Base-by-base conservation (phyloP, 495 filamentous ascomycete genomes). In the Daldinia concentrica region DNA sequence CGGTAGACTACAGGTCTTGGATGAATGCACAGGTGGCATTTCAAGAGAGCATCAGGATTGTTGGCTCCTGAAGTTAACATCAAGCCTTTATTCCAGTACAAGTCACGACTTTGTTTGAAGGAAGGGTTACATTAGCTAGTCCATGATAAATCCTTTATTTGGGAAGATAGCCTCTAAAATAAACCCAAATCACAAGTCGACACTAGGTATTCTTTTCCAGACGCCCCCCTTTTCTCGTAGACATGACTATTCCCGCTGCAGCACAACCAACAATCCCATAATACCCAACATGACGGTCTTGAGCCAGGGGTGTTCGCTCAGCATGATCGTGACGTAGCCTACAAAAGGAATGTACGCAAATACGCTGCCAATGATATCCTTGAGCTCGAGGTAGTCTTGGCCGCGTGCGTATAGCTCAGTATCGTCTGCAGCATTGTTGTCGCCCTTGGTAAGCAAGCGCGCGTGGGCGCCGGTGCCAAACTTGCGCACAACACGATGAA, bases 231-330 rank as follows among this genome's bases (percentile, higher is more conserved):
- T 27, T 19, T 34, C 17, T 36, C 15, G 5, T 57, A 29, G 22
- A 3, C 22, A 52, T 17, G n/a, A 71, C 45, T 80, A 94, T 80
- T 99, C 95, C 74, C 95, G 82, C 79, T 99, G 96, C 75, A 98
- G 80, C 17, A 98, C 90, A 12, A 98, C 96, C 84, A 97, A 90
- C 74, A 98, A 77, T 0, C 95, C 95, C 95, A 99, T 99, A 5
- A 98, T 82, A 3, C 93, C 95, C 75, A 99, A 78, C 86, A 98
- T 90, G 1, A 90, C 94, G 14, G 91, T 94, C 87, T 99, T 99
- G 72, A 98, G 75, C 96, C 95, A 98, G 17, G 96, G 95, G 78
- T 99, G 91, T 79, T 99, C 95, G 64, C 91, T 94, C 59, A 99
- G 85, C 82, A 99, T 86, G 75, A 99, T 99, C 8, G 95, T 99